Evolutionary conservation across 495 filamentous ascomycete species (phyloP).

Genomic region (Penicillium ucsense): DNA sequence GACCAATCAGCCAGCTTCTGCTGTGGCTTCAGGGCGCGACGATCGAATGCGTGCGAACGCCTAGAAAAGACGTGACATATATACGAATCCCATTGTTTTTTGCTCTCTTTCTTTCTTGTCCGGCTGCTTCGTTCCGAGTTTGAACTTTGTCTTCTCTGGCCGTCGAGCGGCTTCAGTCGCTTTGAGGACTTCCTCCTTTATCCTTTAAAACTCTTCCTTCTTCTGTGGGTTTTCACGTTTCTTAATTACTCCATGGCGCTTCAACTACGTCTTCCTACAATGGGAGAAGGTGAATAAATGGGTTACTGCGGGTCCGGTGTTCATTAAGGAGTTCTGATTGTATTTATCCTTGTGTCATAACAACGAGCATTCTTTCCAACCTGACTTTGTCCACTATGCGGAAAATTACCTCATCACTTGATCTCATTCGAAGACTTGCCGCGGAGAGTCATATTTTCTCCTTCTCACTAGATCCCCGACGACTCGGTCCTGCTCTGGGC

Average conservation of each 20-base stretch:
- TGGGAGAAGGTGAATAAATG: slow-evolving; percentile 14
- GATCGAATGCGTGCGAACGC: slow-evolving; percentile 16
- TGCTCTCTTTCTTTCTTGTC: slow-evolving; percentile 1
- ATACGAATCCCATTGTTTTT: neutral
- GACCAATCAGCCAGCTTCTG: slow-evolving; percentile 52
- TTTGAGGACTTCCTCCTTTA: neutral
- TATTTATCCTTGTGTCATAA: slow-evolving; percentile 14
- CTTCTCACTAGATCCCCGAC: too few species aligned
- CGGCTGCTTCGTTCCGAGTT: neutral
- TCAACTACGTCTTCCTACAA: neutral
- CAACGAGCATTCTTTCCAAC: slow-evolving; percentile 16
- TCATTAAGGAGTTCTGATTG: slow-evolving; percentile 16
- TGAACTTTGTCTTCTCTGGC: neutral
- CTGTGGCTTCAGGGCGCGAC: slow-evolving; percentile 46
- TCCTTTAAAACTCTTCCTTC: slow-evolving; percentile 2
- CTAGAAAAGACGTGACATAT: slow-evolving; percentile 1
- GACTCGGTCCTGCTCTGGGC: too few species aligned
- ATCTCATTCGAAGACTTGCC: too few species aligned
- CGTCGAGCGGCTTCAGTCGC: too few species aligned
- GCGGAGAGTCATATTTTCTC: neutral
- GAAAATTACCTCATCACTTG: slow-evolving; percentile 2
- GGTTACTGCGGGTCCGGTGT: slow-evolving; percentile 12
- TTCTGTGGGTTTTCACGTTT: slow-evolving; percentile 2
- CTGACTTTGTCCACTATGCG: too few species aligned
- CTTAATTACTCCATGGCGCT: slow-evolving; percentile 1